Evolutionary conservation across 768 basidiomycete genomes (phyloP), one percentile per base, ranked within the genome.

Genomic region (Podaxis rugospora): DNA sequence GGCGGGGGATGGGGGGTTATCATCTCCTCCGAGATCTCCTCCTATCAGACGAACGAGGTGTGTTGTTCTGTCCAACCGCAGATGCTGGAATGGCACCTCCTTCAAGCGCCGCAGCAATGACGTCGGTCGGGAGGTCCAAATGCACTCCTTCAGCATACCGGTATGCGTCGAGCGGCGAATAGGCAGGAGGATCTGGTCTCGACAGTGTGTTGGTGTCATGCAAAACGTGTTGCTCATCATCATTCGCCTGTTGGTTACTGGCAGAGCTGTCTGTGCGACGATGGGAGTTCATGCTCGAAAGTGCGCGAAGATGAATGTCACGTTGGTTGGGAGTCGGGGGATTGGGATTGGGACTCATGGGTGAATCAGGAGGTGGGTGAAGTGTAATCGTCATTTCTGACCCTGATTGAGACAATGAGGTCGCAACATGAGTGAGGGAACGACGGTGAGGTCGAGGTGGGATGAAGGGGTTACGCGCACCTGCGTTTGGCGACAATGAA

Each of bases 101-200:
- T 73, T 94, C 95, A 66, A 97, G 74, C 6, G 94, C 93, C 51
- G 92, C 92, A 23, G 92, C 83, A 66, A 97, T 94, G 60, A 96
- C 83, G 66, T 97, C 95, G 36, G 94, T 92, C 25, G 95, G 95
- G 36, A 97, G 78, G 73, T 97, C 93, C 51, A 95, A 87, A 55
- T 92, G 91, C n/a, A 96, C 92, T 32, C 94, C 95, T 44, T 93
- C 93, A 55, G 86, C 78, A 67, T 93, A 92, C 25, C 85, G 82
- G 66, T 80, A 90, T n/a, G 91, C 87, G 69, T 93, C 92, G 68
- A 93, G 74, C n/a, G 92, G 92, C 5, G 92, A 92, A 74, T 94
- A 94, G 16, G 89, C 90, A 25, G 93, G 93, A 21, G 92, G 92
- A 63, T 90, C 88, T 59, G 83, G 81, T 66, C 86, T 79, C 61